phyloP scores from a whole-genome alignment of 2,329 filamentous ascomycete species.

The Xenosphaeropsis pyriputrescens region DNA sequence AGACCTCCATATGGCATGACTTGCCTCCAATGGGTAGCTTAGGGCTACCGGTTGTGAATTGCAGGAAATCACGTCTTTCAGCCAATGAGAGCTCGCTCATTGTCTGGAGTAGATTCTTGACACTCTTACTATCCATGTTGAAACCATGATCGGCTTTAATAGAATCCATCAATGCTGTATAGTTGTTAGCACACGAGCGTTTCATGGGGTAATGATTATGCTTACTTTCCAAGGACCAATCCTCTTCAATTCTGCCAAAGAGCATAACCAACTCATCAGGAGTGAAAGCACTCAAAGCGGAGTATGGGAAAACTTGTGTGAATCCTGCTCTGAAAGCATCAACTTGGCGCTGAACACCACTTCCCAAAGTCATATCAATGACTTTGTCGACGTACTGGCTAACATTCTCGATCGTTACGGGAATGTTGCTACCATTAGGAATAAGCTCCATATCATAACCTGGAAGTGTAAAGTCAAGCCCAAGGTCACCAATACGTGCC shows the following conservation, averaged over 20 bases:
- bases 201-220: slow-evolving; percentile 7
- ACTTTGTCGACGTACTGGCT: slow-evolving; percentile 77
- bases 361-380: slow-evolving; percentile 81
- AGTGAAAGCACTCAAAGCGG: slow-evolving; percentile 82
- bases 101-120: slow-evolving; percentile 80
- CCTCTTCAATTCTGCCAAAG: slow-evolving; percentile 84
- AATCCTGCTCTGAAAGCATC: slow-evolving; percentile 87
- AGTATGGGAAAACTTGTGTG: slow-evolving; percentile 91
- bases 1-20: slow-evolving; percentile 17
- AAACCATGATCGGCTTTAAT: slow-evolving; percentile 98
- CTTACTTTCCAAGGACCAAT: slow-evolving; percentile 96
- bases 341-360: slow-evolving; percentile 74
- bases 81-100: slow-evolving; percentile 74
- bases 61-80: slow-evolving; percentile 82
- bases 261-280: slow-evolving; percentile 89
- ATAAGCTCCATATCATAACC: slow-evolving; percentile 85
- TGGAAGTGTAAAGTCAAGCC: slow-evolving; percentile 87
- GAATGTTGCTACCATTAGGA: slow-evolving; percentile 55
- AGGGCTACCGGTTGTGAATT: slow-evolving; percentile 95
- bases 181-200: slow-evolving; percentile 10
- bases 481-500: slow-evolving; percentile 70
- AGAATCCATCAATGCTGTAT: slow-evolving; percentile 79
- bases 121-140: slow-evolving; percentile 95
- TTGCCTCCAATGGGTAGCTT: slow-evolving; percentile 95
- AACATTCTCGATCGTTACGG: slow-evolving; percentile 86